Conservation (phyloP, 2,329 filamentous ascomycete species). For the Ascochyta clinopodiicola region DNA sequence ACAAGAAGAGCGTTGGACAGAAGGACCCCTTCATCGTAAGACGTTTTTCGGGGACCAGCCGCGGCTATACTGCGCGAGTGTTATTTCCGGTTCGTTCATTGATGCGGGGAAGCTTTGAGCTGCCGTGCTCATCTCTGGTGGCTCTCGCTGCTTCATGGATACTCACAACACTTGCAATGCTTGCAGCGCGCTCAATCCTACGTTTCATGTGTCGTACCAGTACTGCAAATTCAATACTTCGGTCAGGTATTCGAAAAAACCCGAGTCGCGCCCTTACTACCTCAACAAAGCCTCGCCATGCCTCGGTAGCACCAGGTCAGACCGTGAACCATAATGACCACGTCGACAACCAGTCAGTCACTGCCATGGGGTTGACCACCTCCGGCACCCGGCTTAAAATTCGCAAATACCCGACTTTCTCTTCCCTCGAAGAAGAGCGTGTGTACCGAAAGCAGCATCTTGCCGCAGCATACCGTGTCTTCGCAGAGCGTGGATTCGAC, state of each 20-base stretch:
- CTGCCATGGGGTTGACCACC: constrained; percentile 55
- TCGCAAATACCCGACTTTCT: constrained; percentile 53
- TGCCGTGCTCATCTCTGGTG: not conserved
- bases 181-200: not conserved
- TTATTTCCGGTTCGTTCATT: constrained; percentile 5
- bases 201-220: not conserved
- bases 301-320: constrained; percentile 22
- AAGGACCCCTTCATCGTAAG: not conserved
- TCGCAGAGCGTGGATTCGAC: constrained; percentile 49
- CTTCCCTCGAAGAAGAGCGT: constrained; percentile 49
- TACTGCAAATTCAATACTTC: not conserved
- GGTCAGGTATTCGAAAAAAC: no score
- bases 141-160: not conserved
- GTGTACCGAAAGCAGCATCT: constrained; percentile 56
- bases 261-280: constrained; percentile 19
- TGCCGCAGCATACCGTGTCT: constrained; percentile 53
- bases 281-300: constrained; percentile 20
- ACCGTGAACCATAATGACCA: constrained; percentile 46
- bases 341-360: constrained; percentile 51
- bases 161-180: not conserved
- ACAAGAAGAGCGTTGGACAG: not conserved
- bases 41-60: not conserved
- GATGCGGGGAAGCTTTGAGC: constrained; percentile 13
- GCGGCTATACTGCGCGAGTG: not conserved
- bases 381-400: constrained; percentile 56